Evolutionary conservation across 305 asterid species (phyloP).

Genomic region (Fraxinus xanthoxyloides): DNA sequence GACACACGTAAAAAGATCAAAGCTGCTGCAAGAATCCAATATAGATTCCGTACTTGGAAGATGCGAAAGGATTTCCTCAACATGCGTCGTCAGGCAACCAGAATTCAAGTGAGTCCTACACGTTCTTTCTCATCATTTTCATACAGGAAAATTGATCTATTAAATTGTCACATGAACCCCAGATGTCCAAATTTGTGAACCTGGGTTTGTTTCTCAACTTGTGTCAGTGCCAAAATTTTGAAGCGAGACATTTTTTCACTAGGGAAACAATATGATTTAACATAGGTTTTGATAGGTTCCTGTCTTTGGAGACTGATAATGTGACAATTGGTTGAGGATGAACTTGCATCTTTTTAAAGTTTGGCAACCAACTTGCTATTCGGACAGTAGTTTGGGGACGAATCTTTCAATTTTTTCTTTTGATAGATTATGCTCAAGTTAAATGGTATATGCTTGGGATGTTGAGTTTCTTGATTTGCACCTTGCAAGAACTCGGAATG

Average conservation of each 20-base stretch:
- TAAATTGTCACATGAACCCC: neutral
- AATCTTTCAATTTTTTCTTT: neutral
- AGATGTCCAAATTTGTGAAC: neutral
- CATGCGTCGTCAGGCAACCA: constrained; percentile 83
- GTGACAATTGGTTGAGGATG: neutral
- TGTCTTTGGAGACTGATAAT: neutral
- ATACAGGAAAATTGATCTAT: neutral
- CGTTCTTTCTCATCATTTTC: neutral
- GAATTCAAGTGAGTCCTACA: constrained; percentile 64
- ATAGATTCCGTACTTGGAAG: constrained; percentile 87
- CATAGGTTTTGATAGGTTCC: neutral
- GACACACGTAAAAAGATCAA: constrained; percentile 65
- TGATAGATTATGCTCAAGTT: neutral
- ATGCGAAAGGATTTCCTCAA: constrained; percentile 71
- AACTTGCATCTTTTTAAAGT: neutral
- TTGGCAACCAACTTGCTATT: neutral
- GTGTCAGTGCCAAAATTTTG: neutral
- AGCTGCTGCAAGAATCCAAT: constrained; percentile 90
- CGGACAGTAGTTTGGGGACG: neutral
- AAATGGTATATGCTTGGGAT: neutral
- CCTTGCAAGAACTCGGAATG: neutral
- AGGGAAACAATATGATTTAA: neutral
- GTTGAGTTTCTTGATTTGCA: neutral
- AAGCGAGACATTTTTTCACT: neutral
- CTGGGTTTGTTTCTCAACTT: neutral